phyloP scores from a whole-genome alignment of 345 rosid species.

The Erysimum cheiranthoides region DNA sequence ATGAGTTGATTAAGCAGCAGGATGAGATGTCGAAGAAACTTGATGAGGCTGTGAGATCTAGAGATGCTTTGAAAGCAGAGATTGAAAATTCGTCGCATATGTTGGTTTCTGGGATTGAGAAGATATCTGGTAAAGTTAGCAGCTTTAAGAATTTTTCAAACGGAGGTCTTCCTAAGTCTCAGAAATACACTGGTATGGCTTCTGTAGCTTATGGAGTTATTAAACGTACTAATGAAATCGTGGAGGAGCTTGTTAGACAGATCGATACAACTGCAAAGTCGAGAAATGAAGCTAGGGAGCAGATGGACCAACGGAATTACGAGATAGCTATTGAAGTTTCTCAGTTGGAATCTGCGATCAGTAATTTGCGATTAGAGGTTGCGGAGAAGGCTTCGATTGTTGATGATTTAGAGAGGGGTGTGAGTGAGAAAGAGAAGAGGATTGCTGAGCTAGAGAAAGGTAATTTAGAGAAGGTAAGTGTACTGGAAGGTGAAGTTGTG shows the following conservation, averaged over 20 bases:
- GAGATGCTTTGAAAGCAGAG: slow-evolving; percentile 73
- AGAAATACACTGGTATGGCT: slow-evolving; percentile 78
- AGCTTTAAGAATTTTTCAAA: slow-evolving; percentile 74
- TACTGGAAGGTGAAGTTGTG: slow-evolving; percentile 59
- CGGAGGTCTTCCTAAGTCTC: slow-evolving; percentile 81
- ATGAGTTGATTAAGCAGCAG: slow-evolving; percentile 58
- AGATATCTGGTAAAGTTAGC: slow-evolving; percentile 87
- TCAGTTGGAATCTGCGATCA: slow-evolving; percentile 86
- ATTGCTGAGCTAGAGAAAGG: slow-evolving; percentile 58
- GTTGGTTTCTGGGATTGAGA: slow-evolving; percentile 92
- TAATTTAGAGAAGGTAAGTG: slow-evolving; percentile 54
- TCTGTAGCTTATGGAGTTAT: slow-evolving; percentile 88
- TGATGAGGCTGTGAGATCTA: slow-evolving; percentile 62
- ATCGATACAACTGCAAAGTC: slow-evolving; percentile 63
- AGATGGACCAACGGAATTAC: slow-evolving; percentile 91
- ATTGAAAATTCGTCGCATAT: slow-evolving; percentile 85
- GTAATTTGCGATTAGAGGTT: slow-evolving; percentile 74
- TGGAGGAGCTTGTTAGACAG: slow-evolving; percentile 90
- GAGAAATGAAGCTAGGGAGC: slow-evolving; percentile 88
- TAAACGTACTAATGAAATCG: slow-evolving; percentile 91
- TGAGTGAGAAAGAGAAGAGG: slow-evolving; percentile 66
- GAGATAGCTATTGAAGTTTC: slow-evolving; percentile 99
- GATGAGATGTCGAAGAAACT: slow-evolving; percentile 64
- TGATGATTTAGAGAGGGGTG: slow-evolving; percentile 63
- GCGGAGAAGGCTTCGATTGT: slow-evolving; percentile 56